These are phyloP conservation scores for Penicillium simplicissimum DNA, from an alignment of 495 filamentous ascomycete species.

Conservation along the genomic window DNA sequence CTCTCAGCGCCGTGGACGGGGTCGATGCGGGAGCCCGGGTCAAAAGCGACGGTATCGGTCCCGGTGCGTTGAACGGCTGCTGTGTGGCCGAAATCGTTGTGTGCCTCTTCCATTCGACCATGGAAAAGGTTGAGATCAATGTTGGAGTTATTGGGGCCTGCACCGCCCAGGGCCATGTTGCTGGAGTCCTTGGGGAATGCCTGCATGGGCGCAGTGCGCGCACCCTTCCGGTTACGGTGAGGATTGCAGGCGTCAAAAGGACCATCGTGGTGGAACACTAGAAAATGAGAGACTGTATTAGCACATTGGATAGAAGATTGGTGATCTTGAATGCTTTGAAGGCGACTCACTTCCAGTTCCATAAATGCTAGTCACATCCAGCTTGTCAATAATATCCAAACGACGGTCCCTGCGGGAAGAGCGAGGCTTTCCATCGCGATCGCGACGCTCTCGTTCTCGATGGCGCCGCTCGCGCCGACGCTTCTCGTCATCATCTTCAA, in stretches of 20 bases:
- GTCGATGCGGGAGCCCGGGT: conserved; percentile 60
- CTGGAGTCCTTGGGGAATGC: conserved; percentile 89
- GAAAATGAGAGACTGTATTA: conserved; percentile 10
- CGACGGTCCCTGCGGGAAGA: conserved; percentile 56
- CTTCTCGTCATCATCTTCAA: conserved; percentile 73
- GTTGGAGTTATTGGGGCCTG: conserved; percentile 79
- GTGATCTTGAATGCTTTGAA: background rate
- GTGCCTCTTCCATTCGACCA: conserved; percentile 80
- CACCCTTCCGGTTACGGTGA: conserved; percentile 84
- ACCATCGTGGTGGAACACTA: conserved; percentile 98
- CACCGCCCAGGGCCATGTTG: conserved; percentile 89
- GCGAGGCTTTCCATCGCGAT: conserved; percentile 55
- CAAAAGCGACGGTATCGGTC: conserved; percentile 52
- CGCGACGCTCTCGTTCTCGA: conserved; percentile 66
- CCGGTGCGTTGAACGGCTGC: conserved; percentile 35
- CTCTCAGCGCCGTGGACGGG: conserved; percentile 82
- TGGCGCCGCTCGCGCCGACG: conserved; percentile 70
- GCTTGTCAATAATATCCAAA: conserved; percentile 93
- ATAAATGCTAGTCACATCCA: conserved; percentile 97
- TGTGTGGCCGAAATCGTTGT: conserved; percentile 67
- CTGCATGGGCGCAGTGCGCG: conserved; percentile 88
- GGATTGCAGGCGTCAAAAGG: conserved; percentile 98
- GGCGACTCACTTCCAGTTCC: conserved; percentile 80
- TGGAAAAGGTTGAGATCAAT: conserved; percentile 83
- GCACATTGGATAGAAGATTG: background rate